Evolutionary conservation across 768 basidiomycete genomes (phyloP).

Genomic region (Tephrocybe sp.): DNA sequence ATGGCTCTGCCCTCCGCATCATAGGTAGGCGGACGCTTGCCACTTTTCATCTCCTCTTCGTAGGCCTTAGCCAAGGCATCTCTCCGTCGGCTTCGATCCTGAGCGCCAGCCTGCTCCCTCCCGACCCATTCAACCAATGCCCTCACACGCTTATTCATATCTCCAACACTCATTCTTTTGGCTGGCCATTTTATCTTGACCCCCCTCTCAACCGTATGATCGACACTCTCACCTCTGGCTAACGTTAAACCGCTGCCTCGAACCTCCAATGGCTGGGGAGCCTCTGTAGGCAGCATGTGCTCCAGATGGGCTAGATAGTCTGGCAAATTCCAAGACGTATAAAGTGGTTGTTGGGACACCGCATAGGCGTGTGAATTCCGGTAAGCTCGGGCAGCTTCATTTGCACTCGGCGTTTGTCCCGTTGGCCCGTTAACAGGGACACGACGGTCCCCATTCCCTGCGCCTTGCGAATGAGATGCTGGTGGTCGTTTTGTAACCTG

Average conservation of each 20-base stretch:
- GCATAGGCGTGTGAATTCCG: slow-evolving; percentile 79
- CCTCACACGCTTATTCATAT: slow-evolving; percentile 95
- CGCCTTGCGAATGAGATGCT: slow-evolving; percentile 26
- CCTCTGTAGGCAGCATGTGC: slow-evolving; percentile 74
- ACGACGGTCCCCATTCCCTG: slow-evolving; percentile 44
- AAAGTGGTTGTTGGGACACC: slow-evolving; percentile 73
- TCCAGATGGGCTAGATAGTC: slow-evolving; percentile 90
- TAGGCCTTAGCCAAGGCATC: slow-evolving; percentile 64
- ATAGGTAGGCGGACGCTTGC: slow-evolving; percentile 7
- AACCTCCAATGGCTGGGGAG: slow-evolving; percentile 73
- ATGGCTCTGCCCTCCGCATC: slow-evolving; percentile 14
- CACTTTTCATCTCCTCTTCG: slow-evolving; percentile 23
- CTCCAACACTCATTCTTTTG: slow-evolving; percentile 93
- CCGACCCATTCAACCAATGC: slow-evolving; percentile 94
- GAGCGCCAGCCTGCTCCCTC: slow-evolving; percentile 74
- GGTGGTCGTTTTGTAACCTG: slow-evolving; percentile 40
- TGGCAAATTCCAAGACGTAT: slow-evolving; percentile 88
- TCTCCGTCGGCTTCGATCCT: slow-evolving; percentile 65
- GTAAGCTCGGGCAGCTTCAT: slow-evolving; percentile 62
- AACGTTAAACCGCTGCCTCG: slow-evolving; percentile 36
- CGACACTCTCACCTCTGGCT: slow-evolving; percentile 50
- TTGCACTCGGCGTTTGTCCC: slow-evolving; percentile 34
- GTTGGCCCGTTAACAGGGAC: slow-evolving; percentile 38
- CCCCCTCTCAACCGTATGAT: slow-evolving; percentile 66
- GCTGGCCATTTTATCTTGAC: slow-evolving; percentile 92